Conservation (phyloP, 257 asterid species). For the Misopates orontium region DNA sequence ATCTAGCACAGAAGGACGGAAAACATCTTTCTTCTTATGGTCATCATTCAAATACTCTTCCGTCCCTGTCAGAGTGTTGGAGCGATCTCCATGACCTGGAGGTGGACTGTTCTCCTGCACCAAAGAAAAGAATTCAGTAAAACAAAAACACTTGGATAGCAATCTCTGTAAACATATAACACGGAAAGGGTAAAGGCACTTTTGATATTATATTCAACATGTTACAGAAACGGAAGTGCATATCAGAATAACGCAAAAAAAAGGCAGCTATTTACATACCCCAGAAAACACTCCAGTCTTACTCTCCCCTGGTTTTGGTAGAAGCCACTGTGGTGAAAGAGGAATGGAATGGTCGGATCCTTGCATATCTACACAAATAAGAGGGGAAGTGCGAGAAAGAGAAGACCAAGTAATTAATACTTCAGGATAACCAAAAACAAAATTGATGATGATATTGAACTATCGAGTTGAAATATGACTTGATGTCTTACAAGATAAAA, state of each 20-base stretch:
- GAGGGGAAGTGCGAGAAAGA: too few relatives aligned
- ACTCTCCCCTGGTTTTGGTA: conserved; percentile 76
- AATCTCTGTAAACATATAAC: not conserved
- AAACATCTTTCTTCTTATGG: conserved; percentile 78
- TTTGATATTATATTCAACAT: not conserved
- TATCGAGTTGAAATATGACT: too few relatives aligned
- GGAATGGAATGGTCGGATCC: conserved; percentile 78
- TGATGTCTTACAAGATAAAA: not conserved
- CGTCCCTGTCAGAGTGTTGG: conserved; percentile 49
- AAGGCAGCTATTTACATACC: conserved; percentile 47
- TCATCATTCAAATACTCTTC: conserved; percentile 52
- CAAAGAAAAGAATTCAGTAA: conserved; percentile 7
- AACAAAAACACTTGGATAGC: not conserved
- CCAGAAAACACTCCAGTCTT: conserved; percentile 61
- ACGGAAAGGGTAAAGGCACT: not conserved
- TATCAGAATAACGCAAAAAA: not conserved
- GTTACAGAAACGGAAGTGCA: not conserved
- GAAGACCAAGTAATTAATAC: conserved; percentile 10
- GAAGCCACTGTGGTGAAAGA: conserved; percentile 98
- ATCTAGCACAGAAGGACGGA: conserved; percentile 90
- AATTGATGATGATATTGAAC: not conserved
- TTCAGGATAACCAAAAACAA: not conserved
- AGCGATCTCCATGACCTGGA: conserved; percentile 44
- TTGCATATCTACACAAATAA: conserved; percentile 52
- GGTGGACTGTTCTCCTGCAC: conserved; percentile 55